phyloP scores from a whole-genome alignment of 495 filamentous ascomycete species.

The Lasiosphaeria ovina region DNA sequence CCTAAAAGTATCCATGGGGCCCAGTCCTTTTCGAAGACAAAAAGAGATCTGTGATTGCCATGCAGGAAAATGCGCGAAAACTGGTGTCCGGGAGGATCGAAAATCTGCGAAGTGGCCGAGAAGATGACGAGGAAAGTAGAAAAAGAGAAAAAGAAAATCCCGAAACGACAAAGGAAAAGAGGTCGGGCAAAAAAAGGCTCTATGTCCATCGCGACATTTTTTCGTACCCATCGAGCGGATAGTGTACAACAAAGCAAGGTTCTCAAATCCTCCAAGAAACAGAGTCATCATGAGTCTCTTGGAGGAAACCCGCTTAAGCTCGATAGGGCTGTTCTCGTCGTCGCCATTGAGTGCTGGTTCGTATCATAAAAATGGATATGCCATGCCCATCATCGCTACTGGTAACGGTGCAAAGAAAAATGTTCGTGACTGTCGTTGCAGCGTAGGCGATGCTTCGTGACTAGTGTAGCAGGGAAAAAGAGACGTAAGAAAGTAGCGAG shows the following conservation, averaged over 20 bases:
- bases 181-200: slow-evolving; percentile 6
- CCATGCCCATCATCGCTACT: slow-evolving; percentile 32
- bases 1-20: no score
- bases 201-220: slow-evolving; percentile 22
- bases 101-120: not conserved
- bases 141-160: not conserved
- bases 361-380: slow-evolving; percentile 26
- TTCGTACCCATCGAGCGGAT: slow-evolving; percentile 30
- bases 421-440: slow-evolving; percentile 34
- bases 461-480: slow-evolving; percentile 32
- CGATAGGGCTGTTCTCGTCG: slow-evolving; percentile 22
- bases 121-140: not conserved
- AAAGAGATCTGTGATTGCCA: no score
- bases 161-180: slow-evolving; percentile 8
- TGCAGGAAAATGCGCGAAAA: not conserved
- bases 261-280: slow-evolving; percentile 7
- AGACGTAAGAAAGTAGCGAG: slow-evolving; percentile 28
- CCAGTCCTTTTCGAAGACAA: no score
- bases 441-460: slow-evolving; percentile 26
- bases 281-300: slow-evolving; percentile 13
- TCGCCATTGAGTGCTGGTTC: slow-evolving; percentile 20
- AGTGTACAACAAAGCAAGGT: slow-evolving; percentile 39
- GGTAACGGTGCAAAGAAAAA: slow-evolving; percentile 29
- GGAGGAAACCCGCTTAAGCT: slow-evolving; percentile 22
- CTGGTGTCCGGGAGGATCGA: not conserved